These are phyloP conservation scores for Epichloe elymi DNA, from an alignment of 2,329 filamentous ascomycete genomes.

Conservation along the genomic window DNA sequence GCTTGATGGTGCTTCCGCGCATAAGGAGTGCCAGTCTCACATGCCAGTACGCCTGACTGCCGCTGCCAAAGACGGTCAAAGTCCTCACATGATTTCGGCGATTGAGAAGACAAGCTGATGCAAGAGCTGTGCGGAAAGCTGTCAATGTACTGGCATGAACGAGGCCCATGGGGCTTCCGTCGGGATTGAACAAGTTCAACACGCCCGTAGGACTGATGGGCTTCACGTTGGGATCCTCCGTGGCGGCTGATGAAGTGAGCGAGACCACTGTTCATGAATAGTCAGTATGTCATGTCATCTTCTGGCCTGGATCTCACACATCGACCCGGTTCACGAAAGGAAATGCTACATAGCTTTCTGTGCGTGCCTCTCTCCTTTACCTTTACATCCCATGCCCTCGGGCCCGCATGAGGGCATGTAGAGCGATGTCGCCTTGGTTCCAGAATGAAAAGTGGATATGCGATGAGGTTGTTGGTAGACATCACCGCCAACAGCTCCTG, in stretches of 20 bases:
- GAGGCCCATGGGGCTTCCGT: slow-evolving; percentile 51
- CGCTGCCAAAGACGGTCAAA: slow-evolving; percentile 74
- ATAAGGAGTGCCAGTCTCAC: slow-evolving; percentile 71
- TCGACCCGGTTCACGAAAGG: too few species aligned
- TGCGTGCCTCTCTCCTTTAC: slow-evolving; percentile 16
- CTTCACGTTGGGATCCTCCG: slow-evolving; percentile 15
- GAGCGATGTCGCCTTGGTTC: slow-evolving; percentile 45
- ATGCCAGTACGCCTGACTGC: slow-evolving; percentile 91
- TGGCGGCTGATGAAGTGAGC: slow-evolving; percentile 30
- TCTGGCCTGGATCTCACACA: too few species aligned
- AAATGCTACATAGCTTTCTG: neutral
- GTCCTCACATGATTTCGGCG: slow-evolving; percentile 59
- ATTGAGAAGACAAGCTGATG: slow-evolving; percentile 51
- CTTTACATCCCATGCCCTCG: slow-evolving; percentile 54
- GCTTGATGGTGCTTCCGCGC: slow-evolving; percentile 55
- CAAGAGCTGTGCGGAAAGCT: slow-evolving; percentile 67
- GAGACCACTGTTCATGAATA: slow-evolving; percentile 42
- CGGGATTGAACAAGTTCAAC: slow-evolving; percentile 52
- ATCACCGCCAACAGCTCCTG: slow-evolving; percentile 27
- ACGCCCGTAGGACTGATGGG: slow-evolving; percentile 46
- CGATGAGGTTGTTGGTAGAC: slow-evolving; percentile 43
- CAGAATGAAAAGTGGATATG: slow-evolving; percentile 32
- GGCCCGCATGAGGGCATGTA: slow-evolving; percentile 63
- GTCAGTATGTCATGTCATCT: neutral
- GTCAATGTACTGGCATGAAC: slow-evolving; percentile 64